These are phyloP conservation scores for Zelopaecilomyces penicillatus DNA, from an alignment of 2,329 filamentous ascomycete species.

Conservation along the genomic window DNA sequence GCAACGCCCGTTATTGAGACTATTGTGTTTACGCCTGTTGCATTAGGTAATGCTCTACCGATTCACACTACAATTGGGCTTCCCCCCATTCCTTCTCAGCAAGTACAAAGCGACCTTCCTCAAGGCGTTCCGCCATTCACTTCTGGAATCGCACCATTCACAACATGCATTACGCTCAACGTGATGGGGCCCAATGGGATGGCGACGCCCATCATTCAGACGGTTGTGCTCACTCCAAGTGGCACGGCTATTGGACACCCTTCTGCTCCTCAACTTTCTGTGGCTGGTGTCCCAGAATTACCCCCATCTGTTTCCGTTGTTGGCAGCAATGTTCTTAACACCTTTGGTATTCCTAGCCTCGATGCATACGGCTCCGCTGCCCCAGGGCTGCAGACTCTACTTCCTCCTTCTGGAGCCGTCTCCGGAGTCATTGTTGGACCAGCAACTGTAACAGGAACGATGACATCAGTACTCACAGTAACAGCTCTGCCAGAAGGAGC, in stretches of 20 bases:
- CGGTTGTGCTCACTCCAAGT: conserved; percentile 20
- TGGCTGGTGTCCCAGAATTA: conserved; percentile 10
- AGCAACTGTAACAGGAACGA: conserved; percentile 13
- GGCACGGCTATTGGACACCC: conserved; percentile 14
- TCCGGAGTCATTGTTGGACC: conserved; percentile 15
- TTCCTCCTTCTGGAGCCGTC: conserved; percentile 11
- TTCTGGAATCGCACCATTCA: conserved; percentile 13
- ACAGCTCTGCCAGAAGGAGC: conserved; percentile 12
- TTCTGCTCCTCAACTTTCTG: conserved; percentile 9
- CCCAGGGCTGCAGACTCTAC: conserved; percentile 2
- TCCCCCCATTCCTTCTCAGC: conserved; percentile 14
- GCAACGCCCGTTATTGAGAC: conserved; percentile 22
- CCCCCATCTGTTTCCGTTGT: conserved; percentile 11
- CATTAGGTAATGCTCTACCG: conserved; percentile 7
- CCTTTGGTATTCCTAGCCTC: conserved; percentile 15
- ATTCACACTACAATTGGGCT: conserved; percentile 9
- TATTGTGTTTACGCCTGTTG: conserved; percentile 14
- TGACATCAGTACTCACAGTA: conserved; percentile 17
- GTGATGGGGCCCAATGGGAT: conserved; percentile 23
- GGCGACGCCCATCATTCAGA: conserved; percentile 23
- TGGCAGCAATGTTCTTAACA: conserved; percentile 6
- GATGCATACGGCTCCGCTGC: conserved; percentile 17
- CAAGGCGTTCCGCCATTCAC: conserved; percentile 12
- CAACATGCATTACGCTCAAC: conserved; percentile 21
- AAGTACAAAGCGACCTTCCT: conserved; percentile 12